Evolutionary conservation across 2,329 filamentous ascomycete species (phyloP).

Genomic region (Cercospora berteroae): DNA sequence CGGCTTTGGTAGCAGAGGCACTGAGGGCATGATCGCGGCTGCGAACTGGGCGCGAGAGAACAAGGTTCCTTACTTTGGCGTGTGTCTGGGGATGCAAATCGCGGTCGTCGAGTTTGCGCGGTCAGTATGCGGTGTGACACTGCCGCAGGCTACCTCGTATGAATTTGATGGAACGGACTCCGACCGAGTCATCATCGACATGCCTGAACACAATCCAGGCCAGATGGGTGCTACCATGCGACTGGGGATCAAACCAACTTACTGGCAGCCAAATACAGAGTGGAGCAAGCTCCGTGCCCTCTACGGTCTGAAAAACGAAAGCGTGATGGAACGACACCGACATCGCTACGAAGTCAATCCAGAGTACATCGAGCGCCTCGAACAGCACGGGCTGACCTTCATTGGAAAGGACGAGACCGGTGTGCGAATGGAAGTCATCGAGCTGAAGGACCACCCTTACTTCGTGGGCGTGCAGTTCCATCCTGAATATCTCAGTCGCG

Average conservation of each 20-base stretch:
- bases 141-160: slow-evolving; percentile 53
- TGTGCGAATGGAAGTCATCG: slow-evolving; percentile 78
- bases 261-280: slow-evolving; percentile 72
- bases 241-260: slow-evolving; percentile 69
- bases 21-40: slow-evolving; percentile 84
- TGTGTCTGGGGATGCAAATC: slow-evolving; percentile 90
- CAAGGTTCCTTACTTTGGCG: slow-evolving; percentile 78
- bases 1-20: slow-evolving; percentile 79
- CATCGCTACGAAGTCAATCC: slow-evolving; percentile 93
- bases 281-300: slow-evolving; percentile 76
- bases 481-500: slow-evolving; percentile 77
- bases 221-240: slow-evolving; percentile 85
- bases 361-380: slow-evolving; percentile 65
- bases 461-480: slow-evolving; percentile 87
- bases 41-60: slow-evolving; percentile 85
- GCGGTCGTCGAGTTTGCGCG: slow-evolving; percentile 87
- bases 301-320: slow-evolving; percentile 57
- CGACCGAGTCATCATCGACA: slow-evolving; percentile 77
- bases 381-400: slow-evolving; percentile 69
- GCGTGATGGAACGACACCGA: slow-evolving; percentile 70
- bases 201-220: slow-evolving; percentile 81
- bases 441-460: slow-evolving; percentile 79
- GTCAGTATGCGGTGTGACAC: slow-evolving; percentile 63
- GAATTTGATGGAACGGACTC: slow-evolving; percentile 60
- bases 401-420: slow-evolving; percentile 77